Percentiles rank a stretch among this genome's conserved stretches.
phyloP scores from a whole-genome alignment of 2,329 filamentous ascomycete genomes.

The Aureobasidium sp. region DNA sequence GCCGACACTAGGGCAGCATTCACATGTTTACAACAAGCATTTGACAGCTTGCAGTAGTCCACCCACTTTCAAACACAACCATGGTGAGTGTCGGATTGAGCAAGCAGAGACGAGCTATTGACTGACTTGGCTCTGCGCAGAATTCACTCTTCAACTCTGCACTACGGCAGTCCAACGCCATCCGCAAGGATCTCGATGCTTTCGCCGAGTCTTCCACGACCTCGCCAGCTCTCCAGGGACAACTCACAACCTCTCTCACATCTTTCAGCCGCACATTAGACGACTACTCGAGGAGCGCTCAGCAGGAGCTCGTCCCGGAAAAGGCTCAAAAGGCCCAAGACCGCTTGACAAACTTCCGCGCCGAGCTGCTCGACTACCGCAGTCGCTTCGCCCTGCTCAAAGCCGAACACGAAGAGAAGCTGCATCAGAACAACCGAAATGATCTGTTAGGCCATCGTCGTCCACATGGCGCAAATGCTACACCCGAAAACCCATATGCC shows the following conservation, averaged over 20 bases:
- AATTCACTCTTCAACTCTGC: slow-evolving; percentile 70
- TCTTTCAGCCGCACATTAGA: slow-evolving; percentile 85
- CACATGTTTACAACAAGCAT: background rate
- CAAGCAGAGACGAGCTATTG: no score
- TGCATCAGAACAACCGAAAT: slow-evolving; percentile 46
- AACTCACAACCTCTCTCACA: slow-evolving; percentile 70
- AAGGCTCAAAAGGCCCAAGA: slow-evolving; percentile 90
- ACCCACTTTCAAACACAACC: background rate
- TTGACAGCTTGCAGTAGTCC: slow-evolving; percentile 1
- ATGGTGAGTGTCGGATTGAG: background rate
- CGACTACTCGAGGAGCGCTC: slow-evolving; percentile 79
- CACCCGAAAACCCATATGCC: slow-evolving; percentile 90
- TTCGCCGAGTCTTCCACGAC: slow-evolving; percentile 55
- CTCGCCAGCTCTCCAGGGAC: slow-evolving; percentile 59
- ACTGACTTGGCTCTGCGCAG: background rate
- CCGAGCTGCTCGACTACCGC: slow-evolving; percentile 74
- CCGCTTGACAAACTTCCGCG: slow-evolving; percentile 75
- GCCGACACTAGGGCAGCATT: background rate
- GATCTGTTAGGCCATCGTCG: slow-evolving; percentile 74
- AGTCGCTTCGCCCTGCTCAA: slow-evolving; percentile 71
- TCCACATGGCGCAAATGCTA: slow-evolving; percentile 62
- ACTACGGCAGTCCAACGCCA: slow-evolving; percentile 72
- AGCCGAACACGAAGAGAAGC: slow-evolving; percentile 62
- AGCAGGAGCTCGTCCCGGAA: slow-evolving; percentile 79
- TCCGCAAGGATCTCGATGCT: slow-evolving; percentile 67